Evolutionary conservation across 495 filamentous ascomycete genomes (phyloP), one percentile per base, ranked within the genome.

Genomic region (Tuber indicum): DNA sequence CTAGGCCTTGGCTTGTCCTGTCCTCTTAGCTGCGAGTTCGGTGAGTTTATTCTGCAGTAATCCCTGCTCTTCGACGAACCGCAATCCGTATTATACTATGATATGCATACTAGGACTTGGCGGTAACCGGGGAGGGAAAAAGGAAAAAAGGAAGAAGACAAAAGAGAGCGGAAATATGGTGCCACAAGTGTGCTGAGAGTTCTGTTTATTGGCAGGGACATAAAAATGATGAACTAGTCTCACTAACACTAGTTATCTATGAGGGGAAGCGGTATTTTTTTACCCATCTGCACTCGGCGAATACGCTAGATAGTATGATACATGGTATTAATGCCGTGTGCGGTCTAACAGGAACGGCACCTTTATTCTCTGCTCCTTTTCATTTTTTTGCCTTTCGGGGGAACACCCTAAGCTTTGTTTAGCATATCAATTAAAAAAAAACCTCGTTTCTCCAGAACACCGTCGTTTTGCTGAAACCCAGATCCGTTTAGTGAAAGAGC

Each of bases 31-130:
- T 66, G 58, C 58, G 58, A 17, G 58, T 32, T 66, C 58, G 58
- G 58, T 66, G 58, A 66, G 58, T 66, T 66, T 66, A 66, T 36
- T 66, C 58, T 66, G 58, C 58, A 66, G 26, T 66, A 36, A 66
- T 36, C 58, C 58, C 58, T 66, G 58, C 10, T 62, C 52, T 26
- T 36, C 14, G 58, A 36, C 26, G 26, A 66, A 19, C 58, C 26
- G 14, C 58, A 66, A 7, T 26, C 32, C 26, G 58, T 66, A 66
- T 8, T 36, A 2, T 41, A 41, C 39, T 41, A 32, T 32, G 58
- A 62, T 32, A 36, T 66, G 58, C 58, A 36, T 14, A 66, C 58
- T 52, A 3, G 26, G 32, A 66, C 58, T 3, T 26, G 14, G 26
- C 58, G 58, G 26, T 26, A 32, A 26, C 26, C 58, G 17, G n/a